Percentiles rank a stretch among this genome's conserved stretches.
Conservation (phyloP, 2,329 filamentous ascomycete genomes). For the Huntiella bhutanensis region DNA sequence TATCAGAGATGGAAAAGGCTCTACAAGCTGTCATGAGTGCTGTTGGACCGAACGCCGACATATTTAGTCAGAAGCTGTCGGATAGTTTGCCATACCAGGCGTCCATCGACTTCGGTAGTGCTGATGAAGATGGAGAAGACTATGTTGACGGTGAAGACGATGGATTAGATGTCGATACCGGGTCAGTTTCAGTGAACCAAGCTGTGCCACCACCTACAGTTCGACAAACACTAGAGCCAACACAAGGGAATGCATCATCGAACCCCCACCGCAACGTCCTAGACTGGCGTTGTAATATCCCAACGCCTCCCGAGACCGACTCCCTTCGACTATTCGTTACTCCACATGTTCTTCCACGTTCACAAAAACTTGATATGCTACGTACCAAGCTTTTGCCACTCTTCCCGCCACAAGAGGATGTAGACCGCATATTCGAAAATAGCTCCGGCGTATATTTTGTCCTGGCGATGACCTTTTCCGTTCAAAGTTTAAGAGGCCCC, state of each 20-base stretch:
- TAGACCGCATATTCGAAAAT: slow-evolving; percentile 17
- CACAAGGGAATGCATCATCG: not conserved
- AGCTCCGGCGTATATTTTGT: slow-evolving; percentile 17
- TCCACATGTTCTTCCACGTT: slow-evolving; percentile 4
- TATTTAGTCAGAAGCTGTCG: not conserved
- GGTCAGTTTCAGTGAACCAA: not conserved
- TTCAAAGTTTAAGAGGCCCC: slow-evolving; percentile 16
- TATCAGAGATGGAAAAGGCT: slow-evolving; percentile 10
- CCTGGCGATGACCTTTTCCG: slow-evolving; percentile 17
- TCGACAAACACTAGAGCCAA: not conserved
- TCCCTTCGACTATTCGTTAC: not conserved
- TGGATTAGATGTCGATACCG: not conserved
- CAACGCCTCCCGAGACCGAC: slow-evolving; percentile 6
- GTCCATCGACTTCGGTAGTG: not conserved
- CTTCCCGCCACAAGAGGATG: slow-evolving; percentile 20
- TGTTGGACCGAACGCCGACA: not conserved
- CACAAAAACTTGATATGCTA: slow-evolving; percentile 9
- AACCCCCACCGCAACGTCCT: slow-evolving; percentile 2
- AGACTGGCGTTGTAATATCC: slow-evolving; percentile 6
- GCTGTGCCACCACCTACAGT: not conserved
- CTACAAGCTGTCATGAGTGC: slow-evolving; percentile 6
- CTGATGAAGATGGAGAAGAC: not conserved
- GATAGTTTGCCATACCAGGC: not conserved
- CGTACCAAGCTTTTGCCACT: slow-evolving; percentile 14
- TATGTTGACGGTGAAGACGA: not conserved